Percentiles rank a stretch among this genome's conserved stretches.
Conservation (phyloP, 495 filamentous ascomycete species). For the Clohesyomyces aquaticus region DNA sequence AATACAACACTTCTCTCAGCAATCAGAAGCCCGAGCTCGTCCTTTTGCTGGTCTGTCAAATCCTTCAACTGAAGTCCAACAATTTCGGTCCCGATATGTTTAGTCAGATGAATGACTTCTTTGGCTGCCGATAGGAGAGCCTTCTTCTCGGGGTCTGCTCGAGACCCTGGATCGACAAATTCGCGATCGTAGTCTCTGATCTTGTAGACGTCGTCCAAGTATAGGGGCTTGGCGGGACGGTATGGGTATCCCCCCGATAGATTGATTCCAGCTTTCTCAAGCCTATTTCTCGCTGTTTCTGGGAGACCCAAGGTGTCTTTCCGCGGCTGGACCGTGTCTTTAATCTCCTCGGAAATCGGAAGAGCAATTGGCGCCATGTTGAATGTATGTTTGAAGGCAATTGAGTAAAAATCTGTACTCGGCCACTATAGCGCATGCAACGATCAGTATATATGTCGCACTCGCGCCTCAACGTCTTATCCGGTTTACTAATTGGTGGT, state of each 20-base stretch:
- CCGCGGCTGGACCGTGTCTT: conserved; percentile 60
- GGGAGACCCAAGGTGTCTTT: conserved; percentile 68
- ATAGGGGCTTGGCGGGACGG: conserved; percentile 60
- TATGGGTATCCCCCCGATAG: conserved; percentile 69
- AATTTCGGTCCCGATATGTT: conserved; percentile 73
- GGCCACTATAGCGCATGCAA: too few relatives aligned
- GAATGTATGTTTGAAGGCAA: not conserved
- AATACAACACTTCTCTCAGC: conserved; percentile 77
- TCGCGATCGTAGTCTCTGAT: conserved; percentile 62
- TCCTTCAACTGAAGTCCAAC: conserved; percentile 71
- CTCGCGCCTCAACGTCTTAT: not conserved
- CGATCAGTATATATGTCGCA: not conserved
- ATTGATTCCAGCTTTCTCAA: conserved; percentile 67
- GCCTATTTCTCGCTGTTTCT: conserved; percentile 54
- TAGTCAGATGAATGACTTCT: conserved; percentile 66
- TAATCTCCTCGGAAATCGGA: conserved; percentile 60
- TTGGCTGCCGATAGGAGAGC: conserved; percentile 66
- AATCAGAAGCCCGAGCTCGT: conserved; percentile 72
- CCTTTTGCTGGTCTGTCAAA: conserved; percentile 66
- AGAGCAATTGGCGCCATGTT: conserved; percentile 46
- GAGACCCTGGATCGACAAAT: conserved; percentile 64
- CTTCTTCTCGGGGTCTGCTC: conserved; percentile 70
- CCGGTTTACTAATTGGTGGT: not conserved
- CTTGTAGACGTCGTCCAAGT: conserved; percentile 66
- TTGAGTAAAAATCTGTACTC: too few relatives aligned